Percentiles rank a stretch among this genome's conserved stretches.
Evolutionary conservation across 345 rosid genomes (phyloP).

Genomic region (Noccaea bulbosa): DNA sequence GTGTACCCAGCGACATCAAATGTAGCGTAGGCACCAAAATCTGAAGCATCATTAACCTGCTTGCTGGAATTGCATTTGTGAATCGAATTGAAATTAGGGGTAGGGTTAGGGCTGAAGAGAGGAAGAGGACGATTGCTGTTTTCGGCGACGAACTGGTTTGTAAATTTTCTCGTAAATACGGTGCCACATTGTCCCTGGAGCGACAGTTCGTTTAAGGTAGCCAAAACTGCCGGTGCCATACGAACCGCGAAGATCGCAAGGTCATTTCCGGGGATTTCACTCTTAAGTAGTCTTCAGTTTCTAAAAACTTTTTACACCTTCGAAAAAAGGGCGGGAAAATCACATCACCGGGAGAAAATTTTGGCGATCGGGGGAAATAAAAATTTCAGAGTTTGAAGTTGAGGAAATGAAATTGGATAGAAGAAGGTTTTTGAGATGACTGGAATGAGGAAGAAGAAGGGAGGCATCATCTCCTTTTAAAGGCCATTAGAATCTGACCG

Average conservation of each 20-base stretch:
- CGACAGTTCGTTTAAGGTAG: slow-evolving; percentile 38
- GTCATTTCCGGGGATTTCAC: slow-evolving; percentile 26
- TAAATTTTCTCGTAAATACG: slow-evolving; percentile 36
- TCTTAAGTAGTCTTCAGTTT: neutral
- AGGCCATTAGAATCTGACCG: slow-evolving; percentile 41
- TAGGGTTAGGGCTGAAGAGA: slow-evolving; percentile 48
- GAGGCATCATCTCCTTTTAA: slow-evolving; percentile 40
- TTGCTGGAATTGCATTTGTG: slow-evolving; percentile 36
- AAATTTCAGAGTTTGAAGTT: neutral
- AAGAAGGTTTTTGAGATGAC: slow-evolving; percentile 20
- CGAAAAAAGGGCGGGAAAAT: slow-evolving; percentile 24
- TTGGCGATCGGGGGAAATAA: slow-evolving; percentile 1
- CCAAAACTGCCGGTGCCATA: slow-evolving; percentile 41
- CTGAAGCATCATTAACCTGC: slow-evolving; percentile 48
- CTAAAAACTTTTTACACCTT: neutral
- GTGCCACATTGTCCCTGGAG: slow-evolving; percentile 41
- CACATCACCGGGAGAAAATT: slow-evolving; percentile 14
- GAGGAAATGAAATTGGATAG: too few species aligned
- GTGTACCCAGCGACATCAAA: slow-evolving; percentile 64
- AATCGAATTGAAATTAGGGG: slow-evolving; percentile 60
- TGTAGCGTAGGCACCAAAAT: slow-evolving; percentile 52
- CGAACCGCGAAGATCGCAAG: slow-evolving; percentile 19
- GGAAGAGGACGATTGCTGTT: slow-evolving; percentile 5
- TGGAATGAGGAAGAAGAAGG: slow-evolving; percentile 34
- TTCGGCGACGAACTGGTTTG: slow-evolving; percentile 34